A percentile compares a stretch with the other conserved stretches of the same genome.
Conservation (phyloP, 164 flowering plant species). For the Cinnamomum chago region DNA sequence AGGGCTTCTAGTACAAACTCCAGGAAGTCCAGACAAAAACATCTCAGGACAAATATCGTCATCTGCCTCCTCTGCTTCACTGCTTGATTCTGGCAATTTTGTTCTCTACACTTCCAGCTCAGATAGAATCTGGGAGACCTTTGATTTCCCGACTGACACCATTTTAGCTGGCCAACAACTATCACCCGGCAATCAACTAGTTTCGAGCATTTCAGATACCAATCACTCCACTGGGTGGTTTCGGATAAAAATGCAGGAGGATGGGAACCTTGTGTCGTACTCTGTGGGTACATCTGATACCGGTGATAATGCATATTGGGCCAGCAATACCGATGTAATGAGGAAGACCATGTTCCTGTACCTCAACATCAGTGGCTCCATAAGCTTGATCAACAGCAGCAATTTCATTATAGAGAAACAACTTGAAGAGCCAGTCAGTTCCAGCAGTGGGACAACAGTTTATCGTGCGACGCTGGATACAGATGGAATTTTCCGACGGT, state of each 20-base stretch:
- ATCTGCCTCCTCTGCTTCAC: slow-evolving; percentile 16
- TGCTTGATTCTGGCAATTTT: slow-evolving; percentile 45
- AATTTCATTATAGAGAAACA: too few relatives aligned
- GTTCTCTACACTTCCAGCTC: slow-evolving; percentile 8
- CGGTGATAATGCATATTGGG: neutral
- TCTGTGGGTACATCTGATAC: neutral
- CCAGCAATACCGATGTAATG: neutral
- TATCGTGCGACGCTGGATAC: slow-evolving; percentile 3
- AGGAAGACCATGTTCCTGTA: neutral
- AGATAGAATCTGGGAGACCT: slow-evolving; percentile 2
- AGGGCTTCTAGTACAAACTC: neutral
- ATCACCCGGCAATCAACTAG: neutral
- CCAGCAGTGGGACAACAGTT: neutral
- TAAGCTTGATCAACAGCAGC: slow-evolving; percentile 1
- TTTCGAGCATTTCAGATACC: neutral
- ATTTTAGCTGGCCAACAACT: slow-evolving; percentile 5
- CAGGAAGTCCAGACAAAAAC: neutral
- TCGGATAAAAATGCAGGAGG: slow-evolving; percentile 2
- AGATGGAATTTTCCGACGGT: slow-evolving; percentile 11
- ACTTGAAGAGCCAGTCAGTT: too few relatives aligned
- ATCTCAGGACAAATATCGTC: neutral
- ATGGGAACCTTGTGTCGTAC: slow-evolving; percentile 4
- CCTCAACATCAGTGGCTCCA: neutral
- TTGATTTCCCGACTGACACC: slow-evolving; percentile 9
- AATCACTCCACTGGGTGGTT: slow-evolving; percentile 1